Percentiles rank a stretch among this genome's conserved stretches.
Evolutionary conservation across 2,329 filamentous ascomycete species (phyloP).

Genomic region (Passalora sequoiae): DNA sequence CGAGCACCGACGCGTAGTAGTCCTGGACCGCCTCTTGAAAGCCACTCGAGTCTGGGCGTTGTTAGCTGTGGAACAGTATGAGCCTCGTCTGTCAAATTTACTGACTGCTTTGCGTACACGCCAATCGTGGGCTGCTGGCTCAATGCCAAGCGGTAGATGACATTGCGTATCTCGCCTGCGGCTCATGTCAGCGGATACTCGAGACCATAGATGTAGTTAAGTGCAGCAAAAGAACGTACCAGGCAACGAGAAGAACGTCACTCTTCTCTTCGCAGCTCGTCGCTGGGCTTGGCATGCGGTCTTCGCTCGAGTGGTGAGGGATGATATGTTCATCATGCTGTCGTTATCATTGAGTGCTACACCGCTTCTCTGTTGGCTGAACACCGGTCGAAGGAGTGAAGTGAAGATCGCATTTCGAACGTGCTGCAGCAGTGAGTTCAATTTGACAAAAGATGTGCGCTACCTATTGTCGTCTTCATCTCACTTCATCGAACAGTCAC

Average conservation of each 20-base stretch:
- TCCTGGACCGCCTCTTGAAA: neutral
- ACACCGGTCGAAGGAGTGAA: neutral
- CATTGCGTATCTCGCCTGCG: constrained; percentile 5
- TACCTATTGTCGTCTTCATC: constrained; percentile 1
- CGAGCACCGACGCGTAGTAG: neutral
- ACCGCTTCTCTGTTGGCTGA: neutral
- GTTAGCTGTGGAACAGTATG: neutral
- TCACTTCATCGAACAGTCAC: neutral
- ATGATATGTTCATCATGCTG: neutral
- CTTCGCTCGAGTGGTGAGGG: neutral
- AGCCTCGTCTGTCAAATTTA: neutral
- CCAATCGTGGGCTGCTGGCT: neutral
- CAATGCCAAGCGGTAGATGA: neutral
- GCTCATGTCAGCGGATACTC: neutral
- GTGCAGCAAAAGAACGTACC: neutral
- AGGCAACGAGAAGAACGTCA: neutral
- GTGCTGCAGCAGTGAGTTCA: too few relatives aligned
- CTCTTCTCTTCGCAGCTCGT: neutral
- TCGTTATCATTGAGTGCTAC: neutral
- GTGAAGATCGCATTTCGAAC: too few relatives aligned
- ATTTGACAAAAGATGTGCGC: neutral
- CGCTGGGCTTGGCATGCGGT: neutral
- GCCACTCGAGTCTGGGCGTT: neutral
- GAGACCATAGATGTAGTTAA: too few relatives aligned
- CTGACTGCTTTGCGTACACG: constrained; percentile 1